Conservation (phyloP, 495 filamentous ascomycete genomes). For the Lentithecium fluviatile region DNA sequence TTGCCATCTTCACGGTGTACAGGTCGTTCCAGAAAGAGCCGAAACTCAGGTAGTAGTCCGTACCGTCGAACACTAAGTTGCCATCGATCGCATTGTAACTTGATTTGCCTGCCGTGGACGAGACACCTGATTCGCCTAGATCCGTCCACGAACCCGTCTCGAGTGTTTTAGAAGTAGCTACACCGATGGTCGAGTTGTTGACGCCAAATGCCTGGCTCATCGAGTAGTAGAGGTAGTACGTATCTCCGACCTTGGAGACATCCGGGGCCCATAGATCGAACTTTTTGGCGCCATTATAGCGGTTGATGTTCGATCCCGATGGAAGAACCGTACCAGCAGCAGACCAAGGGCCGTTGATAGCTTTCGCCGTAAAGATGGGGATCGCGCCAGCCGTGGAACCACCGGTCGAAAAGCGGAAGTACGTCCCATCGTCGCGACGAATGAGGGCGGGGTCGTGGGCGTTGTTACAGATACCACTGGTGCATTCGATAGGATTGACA, state of each 20-base stretch:
- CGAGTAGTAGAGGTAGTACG: constrained; percentile 73
- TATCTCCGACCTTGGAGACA: constrained; percentile 53
- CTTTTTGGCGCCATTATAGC: no score
- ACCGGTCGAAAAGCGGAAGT: constrained; percentile 71
- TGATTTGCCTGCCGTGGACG: constrained; percentile 45
- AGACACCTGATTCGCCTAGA: constrained; percentile 52
- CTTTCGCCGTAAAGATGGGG: constrained; percentile 56
- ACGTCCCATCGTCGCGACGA: constrained; percentile 63
- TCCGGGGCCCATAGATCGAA: constrained; percentile 71
- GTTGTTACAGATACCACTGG: constrained; percentile 59
- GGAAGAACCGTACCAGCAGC: constrained; percentile 58
- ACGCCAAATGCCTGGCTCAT: constrained; percentile 65
- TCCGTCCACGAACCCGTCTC: constrained; percentile 63
- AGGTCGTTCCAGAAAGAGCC: constrained; percentile 71
- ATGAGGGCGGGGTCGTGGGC: constrained; percentile 66
- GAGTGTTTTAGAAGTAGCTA: constrained; percentile 64
- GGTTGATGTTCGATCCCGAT: constrained; percentile 56
- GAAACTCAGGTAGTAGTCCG: constrained; percentile 58
- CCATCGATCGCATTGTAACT: constrained; percentile 71
- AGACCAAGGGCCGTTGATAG: constrained; percentile 65
- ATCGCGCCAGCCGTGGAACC: constrained; percentile 63
- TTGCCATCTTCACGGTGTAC: constrained; percentile 58
- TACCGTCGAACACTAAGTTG: constrained; percentile 54
- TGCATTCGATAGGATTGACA: constrained; percentile 55
- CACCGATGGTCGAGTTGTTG: constrained; percentile 62